Evolutionary conservation across 1,139 yeast species (phyloP), one percentile per base, ranked within the genome.

Genomic region (Hyphopichia fennica): DNA sequence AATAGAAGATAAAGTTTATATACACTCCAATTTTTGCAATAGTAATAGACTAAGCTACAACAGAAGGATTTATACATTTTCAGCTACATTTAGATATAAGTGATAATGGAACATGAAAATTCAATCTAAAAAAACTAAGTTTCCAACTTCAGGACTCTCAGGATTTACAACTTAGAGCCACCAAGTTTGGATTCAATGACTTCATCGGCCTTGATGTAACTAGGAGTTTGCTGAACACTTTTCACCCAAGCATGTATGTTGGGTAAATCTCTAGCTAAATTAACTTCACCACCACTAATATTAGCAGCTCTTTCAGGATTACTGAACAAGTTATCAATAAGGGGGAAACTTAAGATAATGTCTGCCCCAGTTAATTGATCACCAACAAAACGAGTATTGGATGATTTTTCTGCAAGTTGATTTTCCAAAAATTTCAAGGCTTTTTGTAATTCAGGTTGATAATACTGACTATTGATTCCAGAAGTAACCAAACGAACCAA

Each of bases 311-410:
- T 48, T 8, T 42, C 49, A 1, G 45, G 44, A 28, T 52, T 45
- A 15, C 37, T 37, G 40, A 62, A 62, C 3, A 63, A 41, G 38
- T 53, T 52, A 18, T 57, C 56, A 27, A 43, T 45, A 32, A 71
- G 35, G 1, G 77, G 76, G 56, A 63, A 72, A n/a, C 55, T 47
- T 41, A 70, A 60, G 19, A 67, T 61, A 32, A 72, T 57, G 47
- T 72, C 77, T 1, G 75, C 77, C 6, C 55, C 73, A 19, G 72
- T 57, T 42, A 72, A 56, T 42, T 60, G 59, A 40, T 54, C 49
- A 15, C 73, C 77, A 14, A 70, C 75, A 47, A 72, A 66, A 43
- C 52, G 69, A 3, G 57, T 53, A 13, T 55, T 55, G 14, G 56
- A 56, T 33, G 58, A 58, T 31, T 66, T 60, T 22, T 52, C 46